Evolutionary conservation across 805 yeast genomes (phyloP), one percentile per base, ranked within the genome.

Genomic region (Candida tammaniensis): DNA sequence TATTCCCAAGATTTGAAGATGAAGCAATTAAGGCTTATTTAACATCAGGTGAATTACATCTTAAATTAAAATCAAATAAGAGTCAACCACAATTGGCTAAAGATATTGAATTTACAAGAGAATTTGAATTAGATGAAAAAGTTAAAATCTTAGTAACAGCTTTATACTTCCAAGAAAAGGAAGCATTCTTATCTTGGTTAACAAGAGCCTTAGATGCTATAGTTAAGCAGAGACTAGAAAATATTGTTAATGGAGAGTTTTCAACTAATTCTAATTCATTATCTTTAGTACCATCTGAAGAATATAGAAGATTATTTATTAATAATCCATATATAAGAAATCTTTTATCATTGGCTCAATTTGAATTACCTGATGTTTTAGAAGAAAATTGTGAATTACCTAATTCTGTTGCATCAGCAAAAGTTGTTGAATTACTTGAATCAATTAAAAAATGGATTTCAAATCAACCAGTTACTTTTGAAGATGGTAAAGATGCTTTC

Each of bases 1-100:
- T 87, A 33, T 86, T 86, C 52, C 75, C 84, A 27, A 64, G 80
- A 46, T 41, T 75, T 52, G 57, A 77, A 65, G 49, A 60, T 57
- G 14, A 71, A 54, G 41, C 62, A 68, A 15, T 61, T 64, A 40
- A 57, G 36, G 61, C 68, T 27, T 91, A 70, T 46, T 70, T 82
- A 42, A 68, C 76, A 22, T 68, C 79, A 5, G 95, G 95, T 16
- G 77, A 78, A 29, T 7, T 40, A 5, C 57, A 54, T 31, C 46
- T 45, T 21, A 54, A 55, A 19, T 33, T 31, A 12, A 27, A 47
- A 1, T 36, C 42, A 28, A 24, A 23, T 3, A 41, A 36, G 13
- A 38, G 46, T 3, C 54, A 47, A 27, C 62, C 66, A 1, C 49
- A 49, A 18, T 46, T 62, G 14, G 72, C 71, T 14, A 59, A 62